Evolutionary conservation across 768 basidiomycete species (phyloP), one percentile per base, ranked within the genome.

Genomic region (Dioszegia hungarica): DNA sequence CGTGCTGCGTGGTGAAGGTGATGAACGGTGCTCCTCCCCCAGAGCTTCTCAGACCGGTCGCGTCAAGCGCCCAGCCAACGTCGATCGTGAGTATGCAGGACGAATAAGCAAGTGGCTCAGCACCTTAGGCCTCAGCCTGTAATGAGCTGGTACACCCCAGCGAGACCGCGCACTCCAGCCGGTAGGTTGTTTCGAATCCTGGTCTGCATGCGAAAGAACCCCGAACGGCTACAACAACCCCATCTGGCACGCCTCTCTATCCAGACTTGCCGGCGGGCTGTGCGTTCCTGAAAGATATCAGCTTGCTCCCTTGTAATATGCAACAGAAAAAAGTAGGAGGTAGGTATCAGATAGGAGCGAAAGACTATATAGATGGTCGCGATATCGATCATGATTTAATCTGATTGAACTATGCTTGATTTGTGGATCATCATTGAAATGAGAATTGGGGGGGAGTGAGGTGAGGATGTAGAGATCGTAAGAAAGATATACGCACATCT

Each of bases 381-480:
- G 86, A 38, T 91, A 87, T 85, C 88, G 89, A 91, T 77, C 67
- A 70, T 67, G 63, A 77, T 78, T 74, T 59, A 49, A 78, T 94
- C 90, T 86, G 90, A 85, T 88, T 93, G 90, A 92, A 93, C 91
- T 92, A 92, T 92, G 90, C 77, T 87, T 74, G 70, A 66, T 63
- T 75, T 72, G 57, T 60, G 57, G 61, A 65, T 76, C 73, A 76
- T 76, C 57, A 60, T 56, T 44, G 57, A 62, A 44, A 43, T 36
- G 6, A 49, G 31, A 49, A 3, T 15, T 24, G 37, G 24, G 31
- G 44, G 51, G 20, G 14, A 19, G 60, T 49, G 54, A 58, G 50
- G 40, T 25, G 25, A 41, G 25, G 53, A 17, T 27, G 40, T n/a
- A 41, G 45, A 39, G n/a, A n/a, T n/a, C n/a, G 17, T 28, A 36